Conservation (phyloP, 2,329 filamentous ascomycete genomes). For the Cladobotryum protrusum region DNA sequence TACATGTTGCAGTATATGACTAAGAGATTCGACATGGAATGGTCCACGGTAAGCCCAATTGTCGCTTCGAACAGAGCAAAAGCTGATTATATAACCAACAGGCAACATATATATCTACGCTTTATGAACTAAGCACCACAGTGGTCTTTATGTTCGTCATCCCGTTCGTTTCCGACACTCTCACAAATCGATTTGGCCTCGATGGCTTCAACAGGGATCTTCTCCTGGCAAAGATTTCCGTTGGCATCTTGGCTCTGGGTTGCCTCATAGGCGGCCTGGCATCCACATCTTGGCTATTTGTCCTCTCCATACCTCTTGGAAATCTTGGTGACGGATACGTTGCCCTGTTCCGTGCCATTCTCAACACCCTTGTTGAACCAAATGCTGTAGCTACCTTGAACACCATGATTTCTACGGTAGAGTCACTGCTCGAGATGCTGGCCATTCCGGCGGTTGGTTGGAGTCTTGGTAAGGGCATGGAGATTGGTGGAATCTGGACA, state of each 20-base stretch:
- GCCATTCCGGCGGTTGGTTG: conserved; percentile 41
- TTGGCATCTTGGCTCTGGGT: conserved; percentile 26
- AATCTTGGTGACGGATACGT: conserved; percentile 40
- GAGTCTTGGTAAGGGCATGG: conserved; percentile 40
- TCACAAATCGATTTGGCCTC: conserved; percentile 26
- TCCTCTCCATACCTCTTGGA: conserved; percentile 37
- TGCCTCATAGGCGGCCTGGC: conserved; percentile 33
- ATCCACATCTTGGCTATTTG: conserved; percentile 27
- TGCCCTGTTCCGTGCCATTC: conserved; percentile 40
- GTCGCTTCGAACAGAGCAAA: not conserved
- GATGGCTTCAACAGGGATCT: conserved; percentile 34
- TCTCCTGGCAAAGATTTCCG: conserved; percentile 30
- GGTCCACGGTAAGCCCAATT: conserved; percentile 30
- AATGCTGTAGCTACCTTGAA: conserved; percentile 50
- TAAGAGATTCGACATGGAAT: conserved; percentile 43
- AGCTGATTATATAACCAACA: conserved; percentile 13
- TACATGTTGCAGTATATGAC: conserved; percentile 47
- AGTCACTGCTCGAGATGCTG: conserved; percentile 42
- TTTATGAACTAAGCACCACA: conserved; percentile 32
- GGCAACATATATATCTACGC: conserved; percentile 37
- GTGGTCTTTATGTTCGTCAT: conserved; percentile 33
- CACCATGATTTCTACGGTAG: conserved; percentile 43
- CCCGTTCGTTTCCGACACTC: conserved; percentile 27
- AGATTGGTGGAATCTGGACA: conserved; percentile 40
- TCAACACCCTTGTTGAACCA: conserved; percentile 48